Evolutionary conservation across 176 grass and related monocot genomes (phyloP).

Genomic region (Musa acuminata): DNA sequence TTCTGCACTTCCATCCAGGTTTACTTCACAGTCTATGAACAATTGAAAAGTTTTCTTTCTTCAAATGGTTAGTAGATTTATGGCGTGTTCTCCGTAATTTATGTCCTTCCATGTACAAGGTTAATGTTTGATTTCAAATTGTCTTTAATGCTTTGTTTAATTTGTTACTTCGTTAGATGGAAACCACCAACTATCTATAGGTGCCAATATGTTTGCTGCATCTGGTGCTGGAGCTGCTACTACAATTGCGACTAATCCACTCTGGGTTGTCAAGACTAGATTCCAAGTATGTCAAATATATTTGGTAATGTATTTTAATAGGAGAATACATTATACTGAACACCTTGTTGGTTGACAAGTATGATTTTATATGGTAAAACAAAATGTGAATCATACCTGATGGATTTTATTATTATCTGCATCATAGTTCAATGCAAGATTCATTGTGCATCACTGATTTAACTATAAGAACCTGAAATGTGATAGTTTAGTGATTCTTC

Average conservation of each 20-base stretch:
- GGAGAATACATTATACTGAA: too few species aligned
- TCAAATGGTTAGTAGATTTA: constrained; percentile 54
- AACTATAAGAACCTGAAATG: too few species aligned
- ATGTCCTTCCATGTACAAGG: background rate
- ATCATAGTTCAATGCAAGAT: too few species aligned
- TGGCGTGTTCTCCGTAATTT: background rate
- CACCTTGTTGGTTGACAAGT: too few species aligned
- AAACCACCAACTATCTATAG: constrained; percentile 57
- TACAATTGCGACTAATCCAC: constrained; percentile 76
- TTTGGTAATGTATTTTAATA: too few species aligned
- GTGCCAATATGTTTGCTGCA: constrained; percentile 83
- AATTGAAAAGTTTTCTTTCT: constrained; percentile 70
- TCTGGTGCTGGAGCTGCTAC: constrained; percentile 97
- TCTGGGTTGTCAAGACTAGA: constrained; percentile 98
- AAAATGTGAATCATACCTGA: too few species aligned
- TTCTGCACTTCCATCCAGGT: constrained; percentile 32
- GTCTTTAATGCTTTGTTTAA: background rate
- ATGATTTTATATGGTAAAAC: too few species aligned
- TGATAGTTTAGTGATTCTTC: too few species aligned
- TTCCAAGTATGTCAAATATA: constrained; percentile 51
- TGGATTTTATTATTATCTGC: too few species aligned
- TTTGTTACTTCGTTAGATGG: constrained; percentile 46
- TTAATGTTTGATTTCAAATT: background rate
- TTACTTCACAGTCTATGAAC: constrained; percentile 93
- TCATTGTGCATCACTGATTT: too few species aligned